Conservation (phyloP, 805 yeast genomes). For the Limtongia smithiae region DNA sequence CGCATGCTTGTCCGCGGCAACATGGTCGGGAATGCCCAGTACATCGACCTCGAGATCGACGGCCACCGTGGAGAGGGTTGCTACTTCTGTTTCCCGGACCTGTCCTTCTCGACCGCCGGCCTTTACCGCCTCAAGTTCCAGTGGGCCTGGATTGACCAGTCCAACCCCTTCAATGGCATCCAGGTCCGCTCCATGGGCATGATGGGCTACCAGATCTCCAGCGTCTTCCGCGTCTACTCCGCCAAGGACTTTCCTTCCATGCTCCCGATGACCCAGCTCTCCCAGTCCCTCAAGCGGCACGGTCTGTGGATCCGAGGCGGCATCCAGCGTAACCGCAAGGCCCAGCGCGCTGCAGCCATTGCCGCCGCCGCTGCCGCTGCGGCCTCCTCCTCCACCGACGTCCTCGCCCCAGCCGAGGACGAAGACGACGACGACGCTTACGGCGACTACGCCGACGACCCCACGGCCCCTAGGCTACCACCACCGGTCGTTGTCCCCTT, state of each 20-base stretch:
- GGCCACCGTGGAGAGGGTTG: conserved; percentile 21
- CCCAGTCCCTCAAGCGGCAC: conserved; percentile 22
- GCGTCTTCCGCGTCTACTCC: conserved; percentile 36
- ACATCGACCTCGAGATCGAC: conserved; percentile 15
- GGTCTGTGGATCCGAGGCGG: conserved; percentile 28
- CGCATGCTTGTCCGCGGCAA: conserved; percentile 27
- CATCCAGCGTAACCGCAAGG: conserved; percentile 18
- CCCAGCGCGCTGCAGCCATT: neutral
- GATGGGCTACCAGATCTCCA: conserved; percentile 30
- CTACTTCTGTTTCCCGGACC: conserved; percentile 37
- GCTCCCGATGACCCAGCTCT: conserved; percentile 25
- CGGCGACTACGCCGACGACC: no score
- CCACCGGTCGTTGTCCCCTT: no score
- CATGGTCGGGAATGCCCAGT: conserved; percentile 24
- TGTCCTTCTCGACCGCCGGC: conserved; percentile 38
- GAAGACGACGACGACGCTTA: no score
- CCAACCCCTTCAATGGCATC: conserved; percentile 15
- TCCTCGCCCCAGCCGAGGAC: no score
- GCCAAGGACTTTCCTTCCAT: conserved; percentile 39
- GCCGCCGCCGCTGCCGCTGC: no score
- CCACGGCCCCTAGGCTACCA: no score
- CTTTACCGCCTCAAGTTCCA: conserved; percentile 33
- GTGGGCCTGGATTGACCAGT: conserved; percentile 33
- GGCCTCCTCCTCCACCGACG: no score
- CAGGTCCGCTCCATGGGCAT: conserved; percentile 23